phyloP scores from a whole-genome alignment of 345 rosid genomes.

The Syzygium aqueum region DNA sequence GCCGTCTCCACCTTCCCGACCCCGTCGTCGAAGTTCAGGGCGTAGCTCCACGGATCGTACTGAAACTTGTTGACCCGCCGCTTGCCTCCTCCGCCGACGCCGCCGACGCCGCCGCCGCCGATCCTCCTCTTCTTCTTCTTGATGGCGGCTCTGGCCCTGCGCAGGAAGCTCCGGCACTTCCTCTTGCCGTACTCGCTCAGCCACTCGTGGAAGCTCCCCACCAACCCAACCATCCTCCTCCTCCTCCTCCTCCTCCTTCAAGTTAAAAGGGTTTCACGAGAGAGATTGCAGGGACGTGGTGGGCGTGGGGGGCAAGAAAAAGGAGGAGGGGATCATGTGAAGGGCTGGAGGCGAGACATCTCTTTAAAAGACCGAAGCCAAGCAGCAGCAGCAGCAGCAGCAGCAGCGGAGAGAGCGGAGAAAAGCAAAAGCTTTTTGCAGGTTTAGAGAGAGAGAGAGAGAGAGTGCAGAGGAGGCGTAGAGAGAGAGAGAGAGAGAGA shows the following conservation, averaged over 20 bases:
- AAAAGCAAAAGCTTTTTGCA: neutral
- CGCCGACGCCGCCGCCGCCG: slow-evolving; percentile 4
- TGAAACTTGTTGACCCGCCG: slow-evolving; percentile 34
- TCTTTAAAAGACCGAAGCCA: neutral
- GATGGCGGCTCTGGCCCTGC: slow-evolving; percentile 45
- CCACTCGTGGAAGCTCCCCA: slow-evolving; percentile 14
- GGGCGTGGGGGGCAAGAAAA: no score
- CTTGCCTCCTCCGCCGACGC: neutral
- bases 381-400: neutral
- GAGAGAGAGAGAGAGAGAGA: neutral
- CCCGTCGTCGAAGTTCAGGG: slow-evolving; percentile 25
- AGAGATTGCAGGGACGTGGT: neutral
- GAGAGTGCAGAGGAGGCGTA: no score
- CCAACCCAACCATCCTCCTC: neutral
- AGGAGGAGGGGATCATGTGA: neutral
- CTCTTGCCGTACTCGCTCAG: slow-evolving; percentile 18
- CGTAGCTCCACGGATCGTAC: slow-evolving; percentile 92
- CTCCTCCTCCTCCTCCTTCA: neutral
- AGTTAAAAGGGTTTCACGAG: neutral
- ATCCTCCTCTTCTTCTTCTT: slow-evolving; percentile 6
- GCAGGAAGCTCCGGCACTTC: slow-evolving; percentile 32
- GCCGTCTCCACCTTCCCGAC: neutral
- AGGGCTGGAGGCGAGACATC: neutral
- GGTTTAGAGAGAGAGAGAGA: neutral
- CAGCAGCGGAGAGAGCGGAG: neutral